phyloP scores from a whole-genome alignment of 75 land plant genomes.

The Azolla pinnata region DNA sequence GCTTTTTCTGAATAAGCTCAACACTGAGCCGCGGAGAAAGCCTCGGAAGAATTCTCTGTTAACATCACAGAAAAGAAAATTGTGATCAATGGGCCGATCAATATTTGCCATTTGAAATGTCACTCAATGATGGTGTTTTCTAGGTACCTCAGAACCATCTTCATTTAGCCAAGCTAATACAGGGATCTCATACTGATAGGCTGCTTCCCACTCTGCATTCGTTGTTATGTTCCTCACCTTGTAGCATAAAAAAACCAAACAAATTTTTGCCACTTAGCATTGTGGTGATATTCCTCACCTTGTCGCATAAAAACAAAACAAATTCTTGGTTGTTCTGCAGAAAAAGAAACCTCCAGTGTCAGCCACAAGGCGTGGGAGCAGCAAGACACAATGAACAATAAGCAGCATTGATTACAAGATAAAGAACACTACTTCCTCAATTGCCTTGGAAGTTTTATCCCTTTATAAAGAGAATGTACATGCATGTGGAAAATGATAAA shows the following conservation, averaged over 20 bases:
- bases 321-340: no score
- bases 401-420: no score
- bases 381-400: no score
- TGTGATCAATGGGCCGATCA: no score
- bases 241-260: constrained; percentile 8
- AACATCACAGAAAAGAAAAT: not conserved
- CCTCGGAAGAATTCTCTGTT: constrained; percentile 72
- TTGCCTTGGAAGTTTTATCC: no score
- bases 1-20: constrained; percentile 77
- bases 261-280: no score
- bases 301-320: not conserved
- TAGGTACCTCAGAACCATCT: constrained; percentile 73
- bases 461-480: no score
- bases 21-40: constrained; percentile 74
- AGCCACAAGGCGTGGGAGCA: no score
- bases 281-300: not conserved
- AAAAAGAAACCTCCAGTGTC: no score
- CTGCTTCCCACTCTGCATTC: constrained; percentile 70
- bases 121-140: not conserved
- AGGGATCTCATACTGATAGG: constrained; percentile 94
- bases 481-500: no score
- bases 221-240: constrained; percentile 77
- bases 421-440: no score
- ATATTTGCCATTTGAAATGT: not conserved
- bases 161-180: constrained; percentile 61